phyloP scores from a whole-genome alignment of 192 early-diverging fungal species.

The Coemansia sp. region DNA sequence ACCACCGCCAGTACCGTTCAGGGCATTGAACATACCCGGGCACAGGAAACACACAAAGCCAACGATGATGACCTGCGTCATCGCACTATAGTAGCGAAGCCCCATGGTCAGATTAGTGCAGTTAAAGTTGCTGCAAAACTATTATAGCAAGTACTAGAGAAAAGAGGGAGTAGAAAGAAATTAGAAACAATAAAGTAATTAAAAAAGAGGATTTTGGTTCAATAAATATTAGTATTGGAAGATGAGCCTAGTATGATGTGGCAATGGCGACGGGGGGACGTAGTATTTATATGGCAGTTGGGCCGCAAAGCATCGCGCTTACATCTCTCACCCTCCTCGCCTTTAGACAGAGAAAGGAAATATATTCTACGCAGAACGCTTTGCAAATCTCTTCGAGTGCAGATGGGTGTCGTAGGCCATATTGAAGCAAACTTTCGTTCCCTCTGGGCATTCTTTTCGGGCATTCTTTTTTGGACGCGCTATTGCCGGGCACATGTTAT shows the following conservation, averaged over 20 bases:
- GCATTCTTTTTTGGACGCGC: slow-evolving; percentile 1
- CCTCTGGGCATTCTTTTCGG: not conserved
- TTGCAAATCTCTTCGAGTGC: not conserved
- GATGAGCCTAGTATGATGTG: not conserved
- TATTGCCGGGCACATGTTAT: not conserved
- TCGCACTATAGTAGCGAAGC: slow-evolving; percentile 59
- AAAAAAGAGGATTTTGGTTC: not conserved
- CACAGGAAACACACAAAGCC: slow-evolving; percentile 78
- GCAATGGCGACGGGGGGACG: not conserved
- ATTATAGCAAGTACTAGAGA: slow-evolving; percentile 3
- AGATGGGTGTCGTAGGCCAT: not conserved
- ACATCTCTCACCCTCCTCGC: not conserved
- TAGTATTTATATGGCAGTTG: not conserved
- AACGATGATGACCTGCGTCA: slow-evolving; percentile 71
- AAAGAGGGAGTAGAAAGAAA: not conserved
- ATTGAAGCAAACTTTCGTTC: not conserved
- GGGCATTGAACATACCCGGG: slow-evolving; percentile 80
- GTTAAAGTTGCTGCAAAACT: slow-evolving; percentile 8
- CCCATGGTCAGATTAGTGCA: slow-evolving; percentile 12
- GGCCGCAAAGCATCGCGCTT: not conserved
- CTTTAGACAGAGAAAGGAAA: not conserved
- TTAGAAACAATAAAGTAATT: not conserved
- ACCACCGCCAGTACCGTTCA: slow-evolving; percentile 68
- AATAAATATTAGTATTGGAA: not conserved
- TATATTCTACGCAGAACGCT: not conserved